phyloP scores from a whole-genome alignment of 1,284 basidiomycete species.

The Salmacisia buchloeana region DNA sequence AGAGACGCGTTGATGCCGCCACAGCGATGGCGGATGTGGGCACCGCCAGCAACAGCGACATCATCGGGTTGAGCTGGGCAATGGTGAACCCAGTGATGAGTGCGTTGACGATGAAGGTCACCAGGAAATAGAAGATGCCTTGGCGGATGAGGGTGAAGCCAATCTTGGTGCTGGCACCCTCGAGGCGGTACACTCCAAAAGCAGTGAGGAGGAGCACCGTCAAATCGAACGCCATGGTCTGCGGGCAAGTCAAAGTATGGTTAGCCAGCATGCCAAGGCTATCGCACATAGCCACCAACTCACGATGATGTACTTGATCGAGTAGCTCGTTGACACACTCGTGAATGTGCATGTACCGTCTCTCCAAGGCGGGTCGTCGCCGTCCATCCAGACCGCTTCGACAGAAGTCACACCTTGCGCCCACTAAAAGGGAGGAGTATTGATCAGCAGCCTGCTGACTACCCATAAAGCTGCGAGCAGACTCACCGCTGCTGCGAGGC shows the following conservation, averaged over 20 bases:
- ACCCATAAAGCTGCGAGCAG: not conserved
- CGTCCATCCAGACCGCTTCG: conserved; percentile 18
- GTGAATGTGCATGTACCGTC: conserved; percentile 23
- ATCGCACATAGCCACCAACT: not conserved
- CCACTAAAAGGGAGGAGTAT: conserved; percentile 12
- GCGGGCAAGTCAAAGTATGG: not conserved
- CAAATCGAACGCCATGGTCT: conserved; percentile 25
- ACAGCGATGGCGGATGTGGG: conserved; percentile 27
- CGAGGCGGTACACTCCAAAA: conserved; percentile 30
- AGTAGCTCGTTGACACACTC: conserved; percentile 14
- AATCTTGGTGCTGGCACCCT: conserved; percentile 21
- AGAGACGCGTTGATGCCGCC: conserved; percentile 29
- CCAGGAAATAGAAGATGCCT: conserved; percentile 33
- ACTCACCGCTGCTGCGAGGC: conserved; percentile 18
- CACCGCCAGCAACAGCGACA: conserved; percentile 32
- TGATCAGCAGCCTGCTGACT: not conserved
- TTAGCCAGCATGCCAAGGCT: not conserved
- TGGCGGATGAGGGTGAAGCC: conserved; percentile 29
- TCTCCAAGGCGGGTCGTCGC: conserved; percentile 22
- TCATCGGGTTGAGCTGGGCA: conserved; percentile 29
- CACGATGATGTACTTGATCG: conserved; percentile 24
- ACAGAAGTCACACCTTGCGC: conserved; percentile 28
- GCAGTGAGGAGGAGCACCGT: conserved; percentile 28
- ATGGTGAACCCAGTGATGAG: conserved; percentile 27
- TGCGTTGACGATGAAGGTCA: conserved; percentile 26